These are phyloP conservation scores for Termitomyces sp. DNA, from an alignment of 768 basidiomycete genomes.

Conservation along the genomic window DNA sequence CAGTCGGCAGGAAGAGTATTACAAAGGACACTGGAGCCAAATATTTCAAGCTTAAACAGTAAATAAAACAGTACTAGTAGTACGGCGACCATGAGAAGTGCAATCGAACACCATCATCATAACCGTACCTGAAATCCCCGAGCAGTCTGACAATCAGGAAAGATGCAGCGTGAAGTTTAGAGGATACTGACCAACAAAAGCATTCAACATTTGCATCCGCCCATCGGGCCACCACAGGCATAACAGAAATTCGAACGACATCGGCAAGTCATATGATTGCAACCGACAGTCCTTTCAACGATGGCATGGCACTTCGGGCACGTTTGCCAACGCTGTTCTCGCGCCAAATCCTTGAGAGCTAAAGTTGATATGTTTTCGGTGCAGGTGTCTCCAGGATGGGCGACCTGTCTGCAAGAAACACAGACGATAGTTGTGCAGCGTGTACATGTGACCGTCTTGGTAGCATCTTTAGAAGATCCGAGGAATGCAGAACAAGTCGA, in stretches of 20 bases:
- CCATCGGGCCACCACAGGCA: slow-evolving; percentile 42
- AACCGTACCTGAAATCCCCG: background rate
- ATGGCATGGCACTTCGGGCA: slow-evolving; percentile 57
- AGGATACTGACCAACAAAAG: background rate
- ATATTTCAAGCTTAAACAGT: background rate
- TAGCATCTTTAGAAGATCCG: slow-evolving; percentile 30
- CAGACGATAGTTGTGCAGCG: slow-evolving; percentile 41
- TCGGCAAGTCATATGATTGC: slow-evolving; percentile 65
- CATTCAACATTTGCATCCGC: slow-evolving; percentile 44
- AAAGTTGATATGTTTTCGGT: slow-evolving; percentile 35
- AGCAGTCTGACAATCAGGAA: background rate
- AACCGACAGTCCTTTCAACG: slow-evolving; percentile 53
- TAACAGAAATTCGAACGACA: slow-evolving; percentile 63
- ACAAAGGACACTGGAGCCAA: background rate
- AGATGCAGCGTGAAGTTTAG: background rate
- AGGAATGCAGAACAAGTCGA: slow-evolving; percentile 53
- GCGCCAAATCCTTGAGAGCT: slow-evolving; percentile 42
- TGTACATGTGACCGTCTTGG: slow-evolving; percentile 24
- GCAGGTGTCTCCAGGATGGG: slow-evolving; percentile 41
- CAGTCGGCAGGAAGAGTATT: background rate
- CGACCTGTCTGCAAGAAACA: slow-evolving; percentile 41
- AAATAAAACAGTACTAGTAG: background rate
- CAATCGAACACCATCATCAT: background rate
- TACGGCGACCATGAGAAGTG: background rate
- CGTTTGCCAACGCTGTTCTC: slow-evolving; percentile 50